Evolutionary conservation across 2,329 filamentous ascomycete species (phyloP), one percentile per base, ranked within the genome.

Genomic region (Cladorrhinum sp.): DNA sequence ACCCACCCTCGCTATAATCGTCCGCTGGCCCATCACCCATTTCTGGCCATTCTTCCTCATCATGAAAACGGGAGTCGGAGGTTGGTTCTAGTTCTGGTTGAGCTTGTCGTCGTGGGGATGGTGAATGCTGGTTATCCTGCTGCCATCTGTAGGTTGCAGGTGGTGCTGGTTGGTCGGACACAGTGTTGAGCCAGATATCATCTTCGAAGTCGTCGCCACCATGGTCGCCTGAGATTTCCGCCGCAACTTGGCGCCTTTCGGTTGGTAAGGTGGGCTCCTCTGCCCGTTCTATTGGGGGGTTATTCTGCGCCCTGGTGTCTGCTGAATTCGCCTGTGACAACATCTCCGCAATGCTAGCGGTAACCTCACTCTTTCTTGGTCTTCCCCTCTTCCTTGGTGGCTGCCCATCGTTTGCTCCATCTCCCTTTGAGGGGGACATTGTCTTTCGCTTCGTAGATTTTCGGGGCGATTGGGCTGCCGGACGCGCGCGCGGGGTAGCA

Each of bases 151-250:
- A 59, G 23, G 57, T 52, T n/a, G 50, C 54, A 1, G 67, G 66
- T 36, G 10, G 32, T 25, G 63, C 65, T 2, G 60, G 53, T 27
- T 68, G 62, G 45, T 79, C 71, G 1, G 75, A 75, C 38, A 78
- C 50, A 6, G 75, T 76, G 25, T 73, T 73, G 67, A 81, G 76
- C 79, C 79, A 81, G 20, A 80, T 75, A 65, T 81, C 79, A 0
- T 77, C 77, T 36, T 77, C 72, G n/a, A 65, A 48, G 27, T 36
- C 61, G 20, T 62, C 56, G 13, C 18, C 50, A 8, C 24, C 58
- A n/a, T 57, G 55, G 12, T 25, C 48, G 12, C 25, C 16, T 49
- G 16, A 23, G 12, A 29, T 25, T 57, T 41, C 29, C 12, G 32
- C 25, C 20, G 52, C 38, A 16, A n/a, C 12, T 13, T 49, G 50